Conservation (phyloP, 352 stramenopile genomes). For the Globisporangium yorkense region DNA sequence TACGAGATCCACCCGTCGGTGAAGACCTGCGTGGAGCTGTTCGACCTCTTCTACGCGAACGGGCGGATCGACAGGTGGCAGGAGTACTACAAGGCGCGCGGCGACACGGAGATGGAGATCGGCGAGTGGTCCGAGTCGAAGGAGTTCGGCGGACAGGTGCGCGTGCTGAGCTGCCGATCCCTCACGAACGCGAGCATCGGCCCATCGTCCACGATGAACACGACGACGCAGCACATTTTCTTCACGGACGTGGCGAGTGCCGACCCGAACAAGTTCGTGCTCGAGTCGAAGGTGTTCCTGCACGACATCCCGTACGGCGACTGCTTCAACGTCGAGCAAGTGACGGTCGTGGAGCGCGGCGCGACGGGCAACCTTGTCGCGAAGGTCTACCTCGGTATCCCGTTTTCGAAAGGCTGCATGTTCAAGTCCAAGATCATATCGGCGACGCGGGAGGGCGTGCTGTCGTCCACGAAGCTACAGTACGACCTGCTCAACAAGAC, state of each 20-base stretch:
- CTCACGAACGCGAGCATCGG: slow-evolving; percentile 82
- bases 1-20: slow-evolving; percentile 53
- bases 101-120: slow-evolving; percentile 68
- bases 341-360: slow-evolving; percentile 47
- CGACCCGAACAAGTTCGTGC: slow-evolving; percentile 43
- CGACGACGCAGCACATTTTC: slow-evolving; percentile 61
- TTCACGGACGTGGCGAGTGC: slow-evolving; percentile 31
- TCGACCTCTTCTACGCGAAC: slow-evolving; percentile 65
- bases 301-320: slow-evolving; percentile 86
- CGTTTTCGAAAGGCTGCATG: slow-evolving; percentile 86
- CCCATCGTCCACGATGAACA: slow-evolving; percentile 78
- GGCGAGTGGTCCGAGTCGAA: slow-evolving; percentile 56
- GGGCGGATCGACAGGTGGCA: slow-evolving; percentile 36
- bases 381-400: slow-evolving; percentile 69
- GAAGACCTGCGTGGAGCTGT: slow-evolving; percentile 47
- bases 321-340: slow-evolving; percentile 77
- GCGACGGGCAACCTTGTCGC: slow-evolving; percentile 34
- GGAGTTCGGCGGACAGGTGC: slow-evolving; percentile 64
- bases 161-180: slow-evolving; percentile 56
- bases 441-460: slow-evolving; percentile 55
- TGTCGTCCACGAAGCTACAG: slow-evolving; percentile 41
- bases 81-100: slow-evolving; percentile 64
- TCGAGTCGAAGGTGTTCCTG: slow-evolving; percentile 59
- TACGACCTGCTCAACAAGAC: slow-evolving; percentile 61
- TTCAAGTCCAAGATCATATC: slow-evolving; percentile 90